phyloP scores from a whole-genome alignment of 2,329 filamentous ascomycete species.

The Neopestalotiopsis sp. region DNA sequence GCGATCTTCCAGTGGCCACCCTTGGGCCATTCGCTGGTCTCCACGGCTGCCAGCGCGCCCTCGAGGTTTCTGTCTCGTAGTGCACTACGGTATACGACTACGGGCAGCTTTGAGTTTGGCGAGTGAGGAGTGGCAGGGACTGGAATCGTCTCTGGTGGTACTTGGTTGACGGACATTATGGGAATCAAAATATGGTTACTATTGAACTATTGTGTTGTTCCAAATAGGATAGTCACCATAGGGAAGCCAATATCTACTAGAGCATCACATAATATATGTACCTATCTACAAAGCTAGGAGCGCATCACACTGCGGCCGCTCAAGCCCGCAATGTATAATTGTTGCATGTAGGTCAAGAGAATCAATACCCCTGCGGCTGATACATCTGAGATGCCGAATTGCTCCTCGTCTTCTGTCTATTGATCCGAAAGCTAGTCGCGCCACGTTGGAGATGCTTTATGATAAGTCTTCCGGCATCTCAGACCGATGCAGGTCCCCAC shows the following conservation, averaged over 20 bases:
- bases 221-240: too few relatives aligned
- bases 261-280: too few relatives aligned
- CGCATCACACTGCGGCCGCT: too few relatives aligned
- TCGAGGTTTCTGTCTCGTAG: not conserved
- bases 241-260: too few relatives aligned
- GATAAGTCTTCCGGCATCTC: not conserved
- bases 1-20: not conserved
- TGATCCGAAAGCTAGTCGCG: not conserved
- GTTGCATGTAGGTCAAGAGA: too few relatives aligned
- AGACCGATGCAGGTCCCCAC: not conserved
- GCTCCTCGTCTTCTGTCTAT: too few relatives aligned
- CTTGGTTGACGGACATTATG: not conserved
- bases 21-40: not conserved
- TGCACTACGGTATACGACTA: not conserved
- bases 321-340: too few relatives aligned
- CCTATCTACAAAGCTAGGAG: too few relatives aligned
- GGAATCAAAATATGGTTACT: not conserved
- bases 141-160: not conserved
- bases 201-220: not conserved
- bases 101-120: not conserved
- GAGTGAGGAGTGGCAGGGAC: not conserved
- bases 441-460: not conserved
- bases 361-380: too few relatives aligned
- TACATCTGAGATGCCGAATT: too few relatives aligned
- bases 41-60: not conserved